Evolutionary conservation across 345 rosid genomes (phyloP).

Genomic region (Microcos paniculata): DNA sequence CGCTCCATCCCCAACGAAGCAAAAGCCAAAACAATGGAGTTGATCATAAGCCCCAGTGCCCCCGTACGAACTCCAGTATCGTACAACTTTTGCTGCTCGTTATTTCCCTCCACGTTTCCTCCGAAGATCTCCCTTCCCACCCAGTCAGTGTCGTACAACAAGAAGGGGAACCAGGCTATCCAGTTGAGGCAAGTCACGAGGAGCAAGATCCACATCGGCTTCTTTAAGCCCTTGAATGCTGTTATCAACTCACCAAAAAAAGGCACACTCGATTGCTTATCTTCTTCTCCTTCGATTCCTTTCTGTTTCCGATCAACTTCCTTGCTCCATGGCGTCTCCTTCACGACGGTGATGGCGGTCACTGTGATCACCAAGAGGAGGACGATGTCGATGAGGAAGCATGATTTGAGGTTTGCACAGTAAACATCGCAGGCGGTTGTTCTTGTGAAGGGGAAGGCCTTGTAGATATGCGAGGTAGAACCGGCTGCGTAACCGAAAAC

Average conservation of each 20-base stretch:
- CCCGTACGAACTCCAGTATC: constrained; percentile 73
- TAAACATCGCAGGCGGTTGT: constrained; percentile 69
- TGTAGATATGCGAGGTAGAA: constrained; percentile 45
- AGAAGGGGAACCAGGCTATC: constrained; percentile 91
- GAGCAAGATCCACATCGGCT: constrained; percentile 74
- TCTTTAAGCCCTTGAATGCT: constrained; percentile 50
- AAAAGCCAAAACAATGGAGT: constrained; percentile 64
- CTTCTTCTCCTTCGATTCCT: background rate
- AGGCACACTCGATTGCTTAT: background rate
- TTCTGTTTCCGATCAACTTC: constrained; percentile 19
- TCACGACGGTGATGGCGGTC: constrained; percentile 42
- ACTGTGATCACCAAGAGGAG: constrained; percentile 43
- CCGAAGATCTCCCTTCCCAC: constrained; percentile 88
- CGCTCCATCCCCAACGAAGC: constrained; percentile 59
- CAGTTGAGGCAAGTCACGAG: constrained; percentile 77
- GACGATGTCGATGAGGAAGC: constrained; percentile 64
- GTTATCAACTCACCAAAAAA: constrained; percentile 40
- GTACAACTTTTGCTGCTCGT: constrained; percentile 31
- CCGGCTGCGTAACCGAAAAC: constrained; percentile 81
- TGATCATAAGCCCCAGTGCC: constrained; percentile 70
- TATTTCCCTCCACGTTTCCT: constrained; percentile 42
- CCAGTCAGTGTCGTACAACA: constrained; percentile 88
- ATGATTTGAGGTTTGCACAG: constrained; percentile 84
- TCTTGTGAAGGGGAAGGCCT: constrained; percentile 57
- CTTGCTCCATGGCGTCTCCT: constrained; percentile 35